Evolutionary conservation across 1,284 basidiomycete genomes (phyloP).

Genomic region (Ustilago loliicola): DNA sequence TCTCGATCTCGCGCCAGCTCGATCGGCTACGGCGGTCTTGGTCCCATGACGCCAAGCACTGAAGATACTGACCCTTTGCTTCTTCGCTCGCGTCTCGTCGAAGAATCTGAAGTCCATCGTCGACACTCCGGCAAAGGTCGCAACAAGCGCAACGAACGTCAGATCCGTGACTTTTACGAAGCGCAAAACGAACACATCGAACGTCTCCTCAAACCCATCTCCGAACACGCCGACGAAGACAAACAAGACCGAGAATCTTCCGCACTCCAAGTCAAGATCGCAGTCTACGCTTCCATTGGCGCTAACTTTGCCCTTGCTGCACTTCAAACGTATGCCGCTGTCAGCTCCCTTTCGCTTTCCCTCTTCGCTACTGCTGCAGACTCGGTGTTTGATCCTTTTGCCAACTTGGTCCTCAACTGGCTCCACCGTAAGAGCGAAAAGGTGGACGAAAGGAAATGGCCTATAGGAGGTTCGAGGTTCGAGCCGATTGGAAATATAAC

Average conservation of each 20-base stretch:
- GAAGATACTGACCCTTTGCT: conserved; percentile 71
- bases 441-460: conserved; percentile 87
- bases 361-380: conserved; percentile 91
- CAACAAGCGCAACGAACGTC: conserved; percentile 69
- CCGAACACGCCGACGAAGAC: conserved; percentile 83
- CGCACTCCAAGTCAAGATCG: conserved; percentile 78
- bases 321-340: conserved; percentile 79
- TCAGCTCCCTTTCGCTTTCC: conserved; percentile 85
- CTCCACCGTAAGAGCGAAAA: conserved; percentile 81
- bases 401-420: conserved; percentile 86
- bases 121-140: conserved; percentile 69
- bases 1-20: conserved; percentile 47
- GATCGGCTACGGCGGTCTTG: conserved; percentile 31
- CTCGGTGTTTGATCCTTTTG: conserved; percentile 88
- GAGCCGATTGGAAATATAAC: conserved; percentile 82
- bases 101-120: conserved; percentile 69
- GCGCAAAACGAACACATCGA: conserved; percentile 89
- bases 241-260: conserved; percentile 77
- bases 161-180: conserved; percentile 80
- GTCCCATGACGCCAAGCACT: conserved; percentile 23
- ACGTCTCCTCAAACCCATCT: conserved; percentile 87
- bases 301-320: conserved; percentile 77
- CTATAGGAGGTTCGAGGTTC: conserved; percentile 87
- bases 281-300: conserved; percentile 83
- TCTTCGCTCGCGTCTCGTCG: conserved; percentile 71